phyloP scores from a whole-genome alignment of 169 alveolate genomes.

The Theileria annulata region DNA sequence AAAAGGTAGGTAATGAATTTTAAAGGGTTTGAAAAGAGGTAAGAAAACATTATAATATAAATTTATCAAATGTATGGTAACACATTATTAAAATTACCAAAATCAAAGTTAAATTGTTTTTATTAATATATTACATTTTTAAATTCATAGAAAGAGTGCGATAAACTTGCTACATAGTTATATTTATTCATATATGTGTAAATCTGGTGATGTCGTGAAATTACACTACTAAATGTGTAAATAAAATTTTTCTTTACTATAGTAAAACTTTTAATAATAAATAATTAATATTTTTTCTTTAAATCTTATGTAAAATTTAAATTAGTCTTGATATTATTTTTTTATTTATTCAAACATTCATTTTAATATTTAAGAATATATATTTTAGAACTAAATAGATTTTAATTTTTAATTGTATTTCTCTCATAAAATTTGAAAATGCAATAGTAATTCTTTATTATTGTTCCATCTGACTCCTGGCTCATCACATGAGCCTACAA shows the following conservation, averaged over 20 bases:
- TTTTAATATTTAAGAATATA: too few species aligned
- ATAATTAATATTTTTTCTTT: neutral
- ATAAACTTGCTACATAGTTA: neutral
- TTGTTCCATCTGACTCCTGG: conserved; percentile 27
- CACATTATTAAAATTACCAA: neutral
- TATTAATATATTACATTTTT: neutral
- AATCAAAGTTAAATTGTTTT: too few species aligned
- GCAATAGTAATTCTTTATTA: neutral
- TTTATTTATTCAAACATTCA: too few species aligned
- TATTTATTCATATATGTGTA: neutral
- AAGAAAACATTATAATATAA: neutral
- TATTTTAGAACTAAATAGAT: too few species aligned
- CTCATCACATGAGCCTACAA: conserved; percentile 82
- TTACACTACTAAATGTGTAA: neutral
- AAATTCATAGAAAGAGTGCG: neutral
- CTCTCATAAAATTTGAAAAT: too few species aligned
- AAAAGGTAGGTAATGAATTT: neutral
- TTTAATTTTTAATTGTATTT: too few species aligned
- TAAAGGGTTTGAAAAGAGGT: conserved; percentile 1
- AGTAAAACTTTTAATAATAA: neutral
- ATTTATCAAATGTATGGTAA: neutral
- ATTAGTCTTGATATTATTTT: too few species aligned
- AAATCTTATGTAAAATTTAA: too few species aligned
- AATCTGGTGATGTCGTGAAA: neutral
- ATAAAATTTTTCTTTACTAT: neutral